Percentiles rank a stretch among this genome's conserved stretches.
phyloP scores from a whole-genome alignment of 2,329 filamentous ascomycete genomes.

The Sordariomycetes sp. region DNA sequence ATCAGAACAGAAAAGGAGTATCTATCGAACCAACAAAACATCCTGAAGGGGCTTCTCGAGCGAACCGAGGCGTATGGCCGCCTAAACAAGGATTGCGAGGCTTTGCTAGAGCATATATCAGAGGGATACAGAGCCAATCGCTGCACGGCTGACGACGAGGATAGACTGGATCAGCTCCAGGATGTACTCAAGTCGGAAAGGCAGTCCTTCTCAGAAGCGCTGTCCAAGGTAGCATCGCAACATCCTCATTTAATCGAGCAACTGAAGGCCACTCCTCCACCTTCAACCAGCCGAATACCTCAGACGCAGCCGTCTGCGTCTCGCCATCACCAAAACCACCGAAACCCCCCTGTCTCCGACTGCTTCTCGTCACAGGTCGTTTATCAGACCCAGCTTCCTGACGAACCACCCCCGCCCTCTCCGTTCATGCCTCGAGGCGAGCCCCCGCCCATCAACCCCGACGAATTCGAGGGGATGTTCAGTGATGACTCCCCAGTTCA shows the following conservation, averaged over 20 bases:
- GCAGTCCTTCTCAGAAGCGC: slow-evolving; percentile 21
- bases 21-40: slow-evolving; percentile 29
- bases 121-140: slow-evolving; percentile 35
- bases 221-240: slow-evolving; percentile 31
- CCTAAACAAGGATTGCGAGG: slow-evolving; percentile 28
- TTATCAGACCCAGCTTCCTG: slow-evolving; percentile 34
- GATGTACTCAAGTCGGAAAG: slow-evolving; percentile 30
- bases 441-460: slow-evolving; percentile 9
- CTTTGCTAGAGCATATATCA: slow-evolving; percentile 30
- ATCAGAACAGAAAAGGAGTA: slow-evolving; percentile 36
- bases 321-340: slow-evolving; percentile 15
- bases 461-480: slow-evolving; percentile 12
- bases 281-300: slow-evolving; percentile 15
- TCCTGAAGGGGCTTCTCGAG: slow-evolving; percentile 23
- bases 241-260: slow-evolving; percentile 22
- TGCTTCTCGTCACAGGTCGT: slow-evolving; percentile 31
- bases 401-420: slow-evolving; percentile 11
- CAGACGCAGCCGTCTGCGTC: slow-evolving; percentile 26
- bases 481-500: neutral
- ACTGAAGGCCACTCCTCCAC: slow-evolving; percentile 6
- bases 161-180: slow-evolving; percentile 32
- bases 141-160: slow-evolving; percentile 38
- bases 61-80: slow-evolving; percentile 27
- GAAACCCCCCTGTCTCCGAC: slow-evolving; percentile 16
- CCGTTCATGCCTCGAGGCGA: slow-evolving; percentile 9